Evolutionary conservation across 2,329 filamentous ascomycete genomes (phyloP).

Genomic region (Hymenoscyphus repandus): DNA sequence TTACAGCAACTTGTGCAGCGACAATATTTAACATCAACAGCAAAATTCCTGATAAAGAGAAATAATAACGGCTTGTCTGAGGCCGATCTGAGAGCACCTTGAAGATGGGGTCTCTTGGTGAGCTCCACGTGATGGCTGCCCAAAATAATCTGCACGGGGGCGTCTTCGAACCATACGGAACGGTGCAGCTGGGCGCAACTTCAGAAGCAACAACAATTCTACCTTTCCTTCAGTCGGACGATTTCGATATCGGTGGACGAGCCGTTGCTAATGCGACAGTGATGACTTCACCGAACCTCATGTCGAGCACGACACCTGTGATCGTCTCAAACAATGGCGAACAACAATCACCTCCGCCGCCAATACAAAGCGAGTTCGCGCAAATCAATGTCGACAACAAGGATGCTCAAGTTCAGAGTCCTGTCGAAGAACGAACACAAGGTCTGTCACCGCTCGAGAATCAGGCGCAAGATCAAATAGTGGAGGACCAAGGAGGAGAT

Average conservation of each 20-base stretch:
- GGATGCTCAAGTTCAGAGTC: background rate
- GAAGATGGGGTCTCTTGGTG: too few species aligned
- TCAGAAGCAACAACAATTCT: too few species aligned
- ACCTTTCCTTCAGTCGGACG: too few species aligned
- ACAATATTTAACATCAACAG: too few species aligned
- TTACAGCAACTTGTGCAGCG: too few species aligned
- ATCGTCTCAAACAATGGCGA: constrained; percentile 13
- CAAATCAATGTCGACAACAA: background rate
- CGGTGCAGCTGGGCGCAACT: too few species aligned
- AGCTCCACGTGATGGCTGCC: too few species aligned
- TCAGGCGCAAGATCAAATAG: background rate
- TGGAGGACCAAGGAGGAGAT: background rate
- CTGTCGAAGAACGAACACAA: background rate
- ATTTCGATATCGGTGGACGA: constrained; percentile 26
- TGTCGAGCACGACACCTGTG: constrained; percentile 14
- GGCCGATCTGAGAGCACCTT: too few species aligned
- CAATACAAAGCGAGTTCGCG: background rate
- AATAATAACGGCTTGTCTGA: too few species aligned
- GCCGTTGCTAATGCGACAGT: constrained; percentile 30
- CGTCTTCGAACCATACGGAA: too few species aligned
- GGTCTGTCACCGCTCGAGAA: background rate
- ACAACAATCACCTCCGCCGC: constrained; percentile 4
- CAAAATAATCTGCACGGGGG: too few species aligned
- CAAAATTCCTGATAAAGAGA: too few species aligned
- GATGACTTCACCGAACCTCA: constrained; percentile 32